phyloP scores from a whole-genome alignment of 2,329 filamentous ascomycete genomes.

The Phaeoacremonium minimum region DNA sequence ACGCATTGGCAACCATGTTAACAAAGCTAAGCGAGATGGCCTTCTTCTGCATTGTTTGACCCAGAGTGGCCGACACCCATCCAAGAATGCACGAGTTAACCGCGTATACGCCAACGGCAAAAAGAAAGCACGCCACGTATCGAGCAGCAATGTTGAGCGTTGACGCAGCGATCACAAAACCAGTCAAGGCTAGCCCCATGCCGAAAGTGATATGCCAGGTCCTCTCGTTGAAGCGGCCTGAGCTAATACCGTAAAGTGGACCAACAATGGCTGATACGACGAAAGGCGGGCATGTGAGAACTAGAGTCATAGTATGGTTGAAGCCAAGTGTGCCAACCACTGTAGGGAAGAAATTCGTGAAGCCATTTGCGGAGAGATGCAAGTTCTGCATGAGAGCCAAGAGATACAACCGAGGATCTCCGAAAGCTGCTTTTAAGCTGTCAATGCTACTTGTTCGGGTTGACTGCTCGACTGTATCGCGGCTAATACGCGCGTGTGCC shows the following conservation, averaged over 20 bases:
- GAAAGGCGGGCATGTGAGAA: conserved; percentile 41
- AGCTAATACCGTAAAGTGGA: conserved; percentile 34
- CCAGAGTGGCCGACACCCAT: conserved; percentile 34
- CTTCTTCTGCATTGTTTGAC: conserved; percentile 39
- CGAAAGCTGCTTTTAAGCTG: background rate
- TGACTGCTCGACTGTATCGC: background rate
- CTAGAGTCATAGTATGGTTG: conserved; percentile 31
- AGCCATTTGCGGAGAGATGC: conserved; percentile 29
- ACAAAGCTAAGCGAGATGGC: conserved; percentile 35
- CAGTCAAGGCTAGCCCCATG: conserved; percentile 30
- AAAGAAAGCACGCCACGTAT: conserved; percentile 28
- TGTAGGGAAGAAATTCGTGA: conserved; percentile 24
- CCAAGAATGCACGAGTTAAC: conserved; percentile 38
- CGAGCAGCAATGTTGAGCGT: conserved; percentile 23
- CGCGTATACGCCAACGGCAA: conserved; percentile 26
- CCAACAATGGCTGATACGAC: conserved; percentile 36
- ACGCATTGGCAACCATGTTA: conserved; percentile 36
- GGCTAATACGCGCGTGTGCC: conserved; percentile 3
- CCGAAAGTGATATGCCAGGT: conserved; percentile 33
- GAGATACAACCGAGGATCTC: background rate
- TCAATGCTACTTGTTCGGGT: background rate
- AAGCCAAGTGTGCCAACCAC: conserved; percentile 35
- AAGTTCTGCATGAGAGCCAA: conserved; percentile 9
- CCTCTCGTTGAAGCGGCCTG: conserved; percentile 35
- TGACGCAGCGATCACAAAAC: conserved; percentile 27